Evolutionary conservation across 352 stramenopile species (phyloP).

Genomic region (Pythium monospermum): DNA sequence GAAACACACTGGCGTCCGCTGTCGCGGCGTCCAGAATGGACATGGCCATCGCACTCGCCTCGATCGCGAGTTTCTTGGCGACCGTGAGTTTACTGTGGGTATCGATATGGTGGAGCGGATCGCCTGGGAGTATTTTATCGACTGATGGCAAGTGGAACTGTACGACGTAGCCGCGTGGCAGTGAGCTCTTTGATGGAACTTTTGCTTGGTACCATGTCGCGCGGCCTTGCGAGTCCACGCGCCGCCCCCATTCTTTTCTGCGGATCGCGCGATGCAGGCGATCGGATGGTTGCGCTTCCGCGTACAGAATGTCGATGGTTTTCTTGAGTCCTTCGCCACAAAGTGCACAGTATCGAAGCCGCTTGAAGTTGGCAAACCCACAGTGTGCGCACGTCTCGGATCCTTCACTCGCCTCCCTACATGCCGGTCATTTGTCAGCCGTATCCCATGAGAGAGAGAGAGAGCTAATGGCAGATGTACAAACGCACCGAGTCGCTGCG

Average conservation of each 20-base stretch:
- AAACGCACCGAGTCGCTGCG: slow-evolving; percentile 28
- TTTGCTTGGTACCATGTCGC: slow-evolving; percentile 24
- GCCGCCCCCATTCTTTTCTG: slow-evolving; percentile 28
- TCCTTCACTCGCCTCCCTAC: slow-evolving; percentile 34
- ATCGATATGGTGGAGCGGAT: neutral
- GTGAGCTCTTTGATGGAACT: slow-evolving; percentile 6
- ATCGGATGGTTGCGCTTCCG: neutral
- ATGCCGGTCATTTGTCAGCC: too few relatives aligned
- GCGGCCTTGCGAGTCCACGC: slow-evolving; percentile 16
- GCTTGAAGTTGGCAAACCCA: slow-evolving; percentile 41
- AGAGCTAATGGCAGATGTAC: neutral
- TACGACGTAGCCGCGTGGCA: slow-evolving; percentile 6
- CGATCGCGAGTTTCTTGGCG: neutral
- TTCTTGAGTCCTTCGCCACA: slow-evolving; percentile 24
- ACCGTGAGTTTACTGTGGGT: too few relatives aligned
- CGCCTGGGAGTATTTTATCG: neutral
- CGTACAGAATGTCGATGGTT: slow-evolving; percentile 22
- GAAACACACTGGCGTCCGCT: slow-evolving; percentile 14
- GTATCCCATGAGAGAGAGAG: too few relatives aligned
- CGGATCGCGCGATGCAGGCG: slow-evolving; percentile 6
- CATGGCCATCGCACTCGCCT: neutral
- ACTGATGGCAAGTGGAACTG: neutral
- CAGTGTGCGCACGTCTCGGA: slow-evolving; percentile 29
- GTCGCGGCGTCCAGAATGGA: neutral
- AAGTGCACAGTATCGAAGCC: slow-evolving; percentile 35